These are phyloP conservation scores for Trichoderma gracile DNA, from an alignment of 2,329 filamentous ascomycete species.

Conservation along the genomic window DNA sequence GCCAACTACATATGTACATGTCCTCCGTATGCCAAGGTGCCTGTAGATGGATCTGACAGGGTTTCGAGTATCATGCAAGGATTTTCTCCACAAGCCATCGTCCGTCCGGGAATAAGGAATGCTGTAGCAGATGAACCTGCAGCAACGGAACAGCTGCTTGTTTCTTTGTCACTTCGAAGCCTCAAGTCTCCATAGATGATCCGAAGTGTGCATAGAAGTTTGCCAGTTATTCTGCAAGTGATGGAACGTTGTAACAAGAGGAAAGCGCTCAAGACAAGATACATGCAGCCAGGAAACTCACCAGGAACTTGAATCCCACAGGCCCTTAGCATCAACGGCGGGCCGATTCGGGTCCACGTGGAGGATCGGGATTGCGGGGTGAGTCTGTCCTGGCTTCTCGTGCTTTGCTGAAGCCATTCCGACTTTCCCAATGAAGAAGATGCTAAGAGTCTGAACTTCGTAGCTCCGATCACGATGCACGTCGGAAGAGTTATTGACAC, in stretches of 20 bases:
- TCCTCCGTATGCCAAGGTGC: not conserved
- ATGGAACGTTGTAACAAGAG: not conserved
- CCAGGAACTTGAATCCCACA: not conserved
- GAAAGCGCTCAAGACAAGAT: not conserved
- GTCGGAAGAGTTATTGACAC: no score
- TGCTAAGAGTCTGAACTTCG: not conserved
- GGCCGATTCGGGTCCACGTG: constrained; percentile 15
- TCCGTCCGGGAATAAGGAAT: no score
- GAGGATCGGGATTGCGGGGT: constrained; percentile 8
- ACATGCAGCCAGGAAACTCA: not conserved
- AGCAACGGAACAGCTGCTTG: no score
- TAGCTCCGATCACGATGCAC: not conserved
- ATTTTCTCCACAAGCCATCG: no score
- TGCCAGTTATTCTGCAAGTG: no score
- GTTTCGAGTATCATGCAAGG: no score
- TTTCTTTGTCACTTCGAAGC: no score
- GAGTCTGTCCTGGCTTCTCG: not conserved
- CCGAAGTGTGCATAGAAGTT: no score
- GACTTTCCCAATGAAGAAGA: not conserved
- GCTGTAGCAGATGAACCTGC: no score
- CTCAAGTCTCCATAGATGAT: no score
- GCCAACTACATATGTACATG: not conserved
- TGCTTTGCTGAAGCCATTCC: not conserved
- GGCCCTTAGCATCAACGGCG: not conserved
- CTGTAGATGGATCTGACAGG: no score